A percentile compares a stretch with the other conserved stretches of the same genome.
Evolutionary conservation across 1,139 yeast species (phyloP).

Genomic region (Magnusiomyces fungicola): DNA sequence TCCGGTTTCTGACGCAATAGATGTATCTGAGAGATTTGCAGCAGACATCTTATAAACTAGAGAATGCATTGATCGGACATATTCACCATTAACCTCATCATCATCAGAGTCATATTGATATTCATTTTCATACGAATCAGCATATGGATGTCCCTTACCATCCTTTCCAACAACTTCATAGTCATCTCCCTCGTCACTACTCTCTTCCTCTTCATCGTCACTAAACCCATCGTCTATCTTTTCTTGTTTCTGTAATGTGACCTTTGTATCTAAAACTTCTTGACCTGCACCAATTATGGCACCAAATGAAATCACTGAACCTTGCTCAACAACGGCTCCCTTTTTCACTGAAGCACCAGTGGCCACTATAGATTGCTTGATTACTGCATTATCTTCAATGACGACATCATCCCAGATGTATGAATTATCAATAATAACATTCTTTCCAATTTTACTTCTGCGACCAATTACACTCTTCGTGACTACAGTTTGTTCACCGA

Average conservation of each 20-base stretch:
- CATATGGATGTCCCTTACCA: conserved; percentile 53
- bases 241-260: conserved; percentile 29
- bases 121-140: conserved; percentile 42
- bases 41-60: conserved; percentile 54
- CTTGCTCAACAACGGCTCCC: conserved; percentile 49
- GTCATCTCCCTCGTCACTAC: conserved; percentile 26
- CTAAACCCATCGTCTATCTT: conserved; percentile 27
- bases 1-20: conserved; percentile 38
- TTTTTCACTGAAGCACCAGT: conserved; percentile 48
- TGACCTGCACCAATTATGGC: conserved; percentile 51
- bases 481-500: conserved; percentile 46
- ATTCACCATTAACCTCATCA: conserved; percentile 26
- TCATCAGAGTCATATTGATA: conserved; percentile 35
- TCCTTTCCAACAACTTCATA: conserved; percentile 47
- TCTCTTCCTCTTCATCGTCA: conserved; percentile 25
- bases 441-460: conserved; percentile 73
- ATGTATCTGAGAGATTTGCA: conserved; percentile 69
- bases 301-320: conserved; percentile 71
- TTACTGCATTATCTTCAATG: conserved; percentile 55
- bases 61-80: conserved; percentile 22
- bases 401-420: conserved; percentile 80
- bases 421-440: conserved; percentile 61
- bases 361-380: conserved; percentile 66
- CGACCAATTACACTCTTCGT: conserved; percentile 79
- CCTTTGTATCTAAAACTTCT: conserved; percentile 22